phyloP scores from a whole-genome alignment of 1,284 basidiomycete genomes.

The Phylloboletellus chloephorus region DNA sequence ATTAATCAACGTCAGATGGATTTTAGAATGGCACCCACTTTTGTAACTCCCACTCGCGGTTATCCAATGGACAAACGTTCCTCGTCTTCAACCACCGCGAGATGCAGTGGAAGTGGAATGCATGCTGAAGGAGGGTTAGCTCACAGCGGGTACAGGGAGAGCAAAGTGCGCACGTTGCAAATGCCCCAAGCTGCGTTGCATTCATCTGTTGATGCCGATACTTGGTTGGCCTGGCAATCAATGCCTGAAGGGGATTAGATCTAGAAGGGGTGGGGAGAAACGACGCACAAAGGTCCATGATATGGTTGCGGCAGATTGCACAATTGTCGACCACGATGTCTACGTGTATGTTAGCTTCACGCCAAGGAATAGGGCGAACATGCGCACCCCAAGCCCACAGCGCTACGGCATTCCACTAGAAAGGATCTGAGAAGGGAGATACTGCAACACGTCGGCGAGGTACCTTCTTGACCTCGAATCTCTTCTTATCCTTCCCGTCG shows the following conservation, averaged over 20 bases:
- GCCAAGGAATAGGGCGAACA: background rate
- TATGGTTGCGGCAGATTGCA: conserved; percentile 94
- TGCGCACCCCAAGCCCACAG: conserved; percentile 92
- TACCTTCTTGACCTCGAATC: conserved; percentile 97
- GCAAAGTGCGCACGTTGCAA: conserved; percentile 75
- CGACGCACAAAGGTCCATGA: conserved; percentile 92
- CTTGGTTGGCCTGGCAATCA: conserved; percentile 99
- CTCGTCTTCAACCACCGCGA: conserved; percentile 99
- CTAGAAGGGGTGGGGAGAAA: conserved; percentile 7
- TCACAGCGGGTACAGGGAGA: background rate
- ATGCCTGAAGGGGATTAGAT: conserved; percentile 62
- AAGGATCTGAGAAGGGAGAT: conserved; percentile 9
- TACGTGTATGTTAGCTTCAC: conserved; percentile 31
- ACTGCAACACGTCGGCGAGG: conserved; percentile 9
- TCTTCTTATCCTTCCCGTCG: conserved; percentile 61
- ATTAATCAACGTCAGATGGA: conserved; percentile 1
- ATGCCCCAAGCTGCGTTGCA: conserved; percentile 99
- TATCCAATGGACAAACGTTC: conserved; percentile 98
- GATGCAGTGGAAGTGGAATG: conserved; percentile 99
- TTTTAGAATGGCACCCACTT: conserved; percentile 53
- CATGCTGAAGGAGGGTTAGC: conserved; percentile 62
- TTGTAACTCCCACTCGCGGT: conserved; percentile 92
- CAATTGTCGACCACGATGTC: conserved; percentile 96
- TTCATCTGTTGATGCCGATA: conserved; percentile 92
- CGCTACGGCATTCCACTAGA: conserved; percentile 92